Conservation (phyloP, 768 basidiomycete genomes). For the Macrolepiota fuliginosa region DNA sequence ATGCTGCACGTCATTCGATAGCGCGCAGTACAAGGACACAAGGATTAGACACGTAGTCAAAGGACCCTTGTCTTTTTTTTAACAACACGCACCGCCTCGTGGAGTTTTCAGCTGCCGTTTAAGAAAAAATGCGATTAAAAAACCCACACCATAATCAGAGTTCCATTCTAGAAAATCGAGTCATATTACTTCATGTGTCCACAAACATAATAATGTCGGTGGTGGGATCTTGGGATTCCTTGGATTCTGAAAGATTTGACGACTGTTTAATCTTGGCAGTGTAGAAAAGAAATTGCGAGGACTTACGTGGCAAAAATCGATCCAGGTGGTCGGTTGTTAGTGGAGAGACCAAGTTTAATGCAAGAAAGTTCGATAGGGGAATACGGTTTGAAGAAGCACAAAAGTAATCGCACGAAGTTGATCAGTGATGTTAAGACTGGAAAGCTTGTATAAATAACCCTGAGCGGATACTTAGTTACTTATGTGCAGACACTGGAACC, state of each 20-base stretch:
- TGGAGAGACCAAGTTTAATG: background rate
- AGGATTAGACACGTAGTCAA: background rate
- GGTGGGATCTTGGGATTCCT: conserved; percentile 6
- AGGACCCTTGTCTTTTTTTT: background rate
- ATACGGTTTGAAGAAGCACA: conserved; percentile 1
- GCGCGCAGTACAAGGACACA: background rate
- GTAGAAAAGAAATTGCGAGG: background rate
- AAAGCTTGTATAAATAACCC: conserved; percentile 9
- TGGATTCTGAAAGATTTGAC: background rate
- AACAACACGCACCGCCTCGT: conserved; percentile 1
- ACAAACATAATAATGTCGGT: background rate
- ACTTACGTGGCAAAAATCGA: conserved; percentile 3
- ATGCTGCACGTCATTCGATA: too few relatives aligned
- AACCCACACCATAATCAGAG: conserved; percentile 1
- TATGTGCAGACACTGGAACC: background rate
- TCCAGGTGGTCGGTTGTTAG: background rate
- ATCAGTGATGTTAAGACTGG: conserved; percentile 7
- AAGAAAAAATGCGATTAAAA: conserved; percentile 1
- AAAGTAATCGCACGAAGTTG: background rate
- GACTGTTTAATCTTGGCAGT: background rate
- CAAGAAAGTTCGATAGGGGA: conserved; percentile 7
- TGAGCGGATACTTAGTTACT: background rate
- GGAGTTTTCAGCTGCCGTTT: background rate
- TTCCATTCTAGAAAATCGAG: conserved; percentile 10
- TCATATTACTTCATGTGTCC: conserved; percentile 4